Percentiles rank a stretch among this genome's conserved stretches.
These are phyloP conservation scores for Vanrija pseudolonga DNA, from an alignment of 1,284 basidiomycete species.

Conservation along the genomic window DNA sequence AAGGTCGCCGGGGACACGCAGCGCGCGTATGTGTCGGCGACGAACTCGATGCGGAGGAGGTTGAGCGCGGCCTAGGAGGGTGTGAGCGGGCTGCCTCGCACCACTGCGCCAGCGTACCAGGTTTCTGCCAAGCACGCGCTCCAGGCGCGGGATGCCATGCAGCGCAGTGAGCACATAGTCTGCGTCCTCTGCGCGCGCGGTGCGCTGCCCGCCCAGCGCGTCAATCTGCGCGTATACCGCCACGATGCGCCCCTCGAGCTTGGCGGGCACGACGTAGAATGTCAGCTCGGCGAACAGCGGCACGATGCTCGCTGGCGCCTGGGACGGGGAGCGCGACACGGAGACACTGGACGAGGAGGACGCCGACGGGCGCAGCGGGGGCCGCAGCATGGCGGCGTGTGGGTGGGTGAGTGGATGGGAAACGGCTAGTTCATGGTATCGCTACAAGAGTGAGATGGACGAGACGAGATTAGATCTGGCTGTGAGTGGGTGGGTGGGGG, in stretches of 20 bases:
- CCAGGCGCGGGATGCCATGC: conserved; percentile 36
- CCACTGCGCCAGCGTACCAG: background rate
- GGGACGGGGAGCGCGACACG: background rate
- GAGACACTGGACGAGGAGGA: conserved; percentile 4
- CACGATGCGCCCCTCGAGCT: conserved; percentile 25
- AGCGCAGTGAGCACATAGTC: conserved; percentile 37
- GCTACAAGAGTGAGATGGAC: background rate
- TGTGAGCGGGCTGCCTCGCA: no score
- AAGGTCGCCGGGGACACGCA: background rate
- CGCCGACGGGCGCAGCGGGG: background rate
- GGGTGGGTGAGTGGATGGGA: background rate
- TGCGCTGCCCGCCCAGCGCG: conserved; percentile 40
- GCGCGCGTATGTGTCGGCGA: conserved; percentile 28
- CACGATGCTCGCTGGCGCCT: conserved; percentile 7
- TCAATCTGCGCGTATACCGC: conserved; percentile 26
- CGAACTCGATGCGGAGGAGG: conserved; percentile 26
- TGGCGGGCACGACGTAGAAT: conserved; percentile 44
- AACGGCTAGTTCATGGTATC: background rate
- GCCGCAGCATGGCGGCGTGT: background rate
- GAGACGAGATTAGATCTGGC: background rate
- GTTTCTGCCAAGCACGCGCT: conserved; percentile 20
- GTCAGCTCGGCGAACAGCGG: conserved; percentile 39
- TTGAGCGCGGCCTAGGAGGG: background rate
- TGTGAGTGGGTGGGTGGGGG: no score
- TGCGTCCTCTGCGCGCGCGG: conserved; percentile 19